A percentile compares a stretch with the other conserved stretches of the same genome.
Evolutionary conservation across 164 flowering plant species (phyloP).

Genomic region (Berberis thunbergii): DNA sequence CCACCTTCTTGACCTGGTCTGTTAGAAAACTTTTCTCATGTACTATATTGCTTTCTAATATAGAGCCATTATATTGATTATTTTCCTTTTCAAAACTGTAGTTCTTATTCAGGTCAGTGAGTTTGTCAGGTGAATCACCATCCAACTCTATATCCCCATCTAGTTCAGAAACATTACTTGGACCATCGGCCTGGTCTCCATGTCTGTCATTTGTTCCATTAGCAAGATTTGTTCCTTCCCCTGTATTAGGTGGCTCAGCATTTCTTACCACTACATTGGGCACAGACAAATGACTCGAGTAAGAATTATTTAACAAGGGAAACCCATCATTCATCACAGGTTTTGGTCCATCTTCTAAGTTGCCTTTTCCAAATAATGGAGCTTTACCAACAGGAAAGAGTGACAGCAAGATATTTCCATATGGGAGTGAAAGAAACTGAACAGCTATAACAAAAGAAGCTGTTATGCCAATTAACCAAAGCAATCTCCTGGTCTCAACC

Average conservation of each 20-base stretch:
- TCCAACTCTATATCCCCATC: slow-evolving; percentile 18
- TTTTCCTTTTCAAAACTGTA: slow-evolving; percentile 8
- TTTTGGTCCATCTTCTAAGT: background rate
- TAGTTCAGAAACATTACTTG: slow-evolving; percentile 14
- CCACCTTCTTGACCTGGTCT: slow-evolving; percentile 23
- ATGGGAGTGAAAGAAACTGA: slow-evolving; percentile 56
- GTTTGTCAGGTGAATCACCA: slow-evolving; percentile 11
- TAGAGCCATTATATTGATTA: slow-evolving; percentile 13
- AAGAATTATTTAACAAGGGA: slow-evolving; percentile 13
- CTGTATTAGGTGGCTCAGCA: slow-evolving; percentile 4
- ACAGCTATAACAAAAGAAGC: slow-evolving; percentile 43
- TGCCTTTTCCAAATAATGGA: slow-evolving; percentile 10
- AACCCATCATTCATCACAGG: slow-evolving; percentile 3
- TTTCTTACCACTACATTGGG: slow-evolving; percentile 11
- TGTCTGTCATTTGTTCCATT: slow-evolving; percentile 6
- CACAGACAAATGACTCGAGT: slow-evolving; percentile 4
- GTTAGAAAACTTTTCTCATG: background rate
- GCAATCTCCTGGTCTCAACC: slow-evolving; percentile 36
- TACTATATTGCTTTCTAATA: background rate
- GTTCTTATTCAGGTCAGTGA: slow-evolving; percentile 9
- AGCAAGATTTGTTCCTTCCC: slow-evolving; percentile 4
- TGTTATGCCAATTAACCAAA: slow-evolving; percentile 39
- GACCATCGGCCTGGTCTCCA: background rate
- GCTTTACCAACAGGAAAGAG: slow-evolving; percentile 25
- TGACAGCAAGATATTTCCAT: slow-evolving; percentile 50